A percentile compares a stretch with the other conserved stretches of the same genome.
phyloP scores from a whole-genome alignment of 306 rosid genomes.

The Sicyos baderoa region DNA sequence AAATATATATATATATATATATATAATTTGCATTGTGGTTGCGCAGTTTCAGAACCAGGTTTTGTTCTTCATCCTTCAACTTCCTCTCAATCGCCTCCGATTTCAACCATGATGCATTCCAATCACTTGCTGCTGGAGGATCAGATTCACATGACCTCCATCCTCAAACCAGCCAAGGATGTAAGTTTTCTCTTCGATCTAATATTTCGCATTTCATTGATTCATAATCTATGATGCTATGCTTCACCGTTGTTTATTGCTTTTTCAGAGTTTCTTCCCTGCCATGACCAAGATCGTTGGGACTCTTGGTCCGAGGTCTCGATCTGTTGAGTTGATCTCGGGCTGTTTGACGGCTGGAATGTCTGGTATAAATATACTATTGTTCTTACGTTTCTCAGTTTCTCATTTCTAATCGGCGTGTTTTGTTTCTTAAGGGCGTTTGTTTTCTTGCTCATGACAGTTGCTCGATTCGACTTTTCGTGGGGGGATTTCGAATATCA shows the following conservation, averaged over 20 bases:
- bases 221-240: too few species aligned
- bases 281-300: conserved; percentile 98
- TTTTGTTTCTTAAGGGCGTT: neutral
- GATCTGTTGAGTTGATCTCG: conserved; percentile 65
- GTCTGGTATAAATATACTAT: conserved; percentile 64
- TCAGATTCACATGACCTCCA: conserved; percentile 87
- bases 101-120: conserved; percentile 59
- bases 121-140: conserved; percentile 91
- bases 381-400: neutral
- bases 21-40: too few species aligned
- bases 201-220: too few species aligned
- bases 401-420: neutral
- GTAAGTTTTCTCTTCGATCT: conserved; percentile 35
- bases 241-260: too few species aligned
- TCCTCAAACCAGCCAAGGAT: conserved; percentile 79
- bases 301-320: conserved; percentile 85
- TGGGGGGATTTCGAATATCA: conserved; percentile 73
- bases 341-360: conserved; percentile 85
- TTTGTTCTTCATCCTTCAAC: neutral
- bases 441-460: conserved; percentile 38
- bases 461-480: conserved; percentile 92
- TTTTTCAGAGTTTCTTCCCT: conserved; percentile 67
- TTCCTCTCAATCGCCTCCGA: conserved; percentile 7
- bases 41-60: neutral
- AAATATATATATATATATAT: too few species aligned